Percentiles rank a stretch among this genome's conserved stretches.
phyloP scores from a whole-genome alignment of 75 land plant species.

The Cupressus sempervirens region DNA sequence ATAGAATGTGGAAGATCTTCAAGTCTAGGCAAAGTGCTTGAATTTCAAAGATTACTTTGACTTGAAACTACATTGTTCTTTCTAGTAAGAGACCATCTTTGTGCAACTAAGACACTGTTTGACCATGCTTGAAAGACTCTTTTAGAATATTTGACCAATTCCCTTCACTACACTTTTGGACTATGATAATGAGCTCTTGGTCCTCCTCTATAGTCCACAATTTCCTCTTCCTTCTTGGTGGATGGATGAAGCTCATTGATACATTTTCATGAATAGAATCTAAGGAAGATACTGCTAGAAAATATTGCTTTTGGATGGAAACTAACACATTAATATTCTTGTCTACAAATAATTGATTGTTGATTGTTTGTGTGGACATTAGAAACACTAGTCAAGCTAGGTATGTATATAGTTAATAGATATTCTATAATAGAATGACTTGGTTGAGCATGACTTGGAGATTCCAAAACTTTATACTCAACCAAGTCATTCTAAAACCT shows the following conservation, averaged over 20 bases:
- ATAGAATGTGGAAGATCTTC: constrained; percentile 36
- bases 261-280: constrained; percentile 34
- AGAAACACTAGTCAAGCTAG: constrained; percentile 17
- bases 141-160: constrained; percentile 86
- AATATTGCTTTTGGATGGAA: constrained; percentile 32
- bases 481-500: too few species aligned
- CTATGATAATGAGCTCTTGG: constrained; percentile 73
- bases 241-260: constrained; percentile 14
- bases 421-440: constrained; percentile 43
- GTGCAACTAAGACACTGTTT: constrained; percentile 81
- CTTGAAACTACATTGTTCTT: constrained; percentile 29
- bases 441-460: constrained; percentile 20
- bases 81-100: constrained; percentile 82
- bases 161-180: constrained; percentile 86
- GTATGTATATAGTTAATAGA: constrained; percentile 36
- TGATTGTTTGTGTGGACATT: constrained; percentile 14
- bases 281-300: constrained; percentile 9
- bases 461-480: too few species aligned
- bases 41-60: constrained; percentile 11
- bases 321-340: constrained; percentile 36
- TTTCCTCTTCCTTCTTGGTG: constrained; percentile 66
- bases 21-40: constrained; percentile 20
- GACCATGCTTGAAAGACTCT: constrained; percentile 76
- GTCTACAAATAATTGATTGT: constrained; percentile 10
- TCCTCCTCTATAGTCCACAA: constrained; percentile 88